Conservation (phyloP, 2,329 filamentous ascomycete species). For the Colletotrichum sp. region DNA sequence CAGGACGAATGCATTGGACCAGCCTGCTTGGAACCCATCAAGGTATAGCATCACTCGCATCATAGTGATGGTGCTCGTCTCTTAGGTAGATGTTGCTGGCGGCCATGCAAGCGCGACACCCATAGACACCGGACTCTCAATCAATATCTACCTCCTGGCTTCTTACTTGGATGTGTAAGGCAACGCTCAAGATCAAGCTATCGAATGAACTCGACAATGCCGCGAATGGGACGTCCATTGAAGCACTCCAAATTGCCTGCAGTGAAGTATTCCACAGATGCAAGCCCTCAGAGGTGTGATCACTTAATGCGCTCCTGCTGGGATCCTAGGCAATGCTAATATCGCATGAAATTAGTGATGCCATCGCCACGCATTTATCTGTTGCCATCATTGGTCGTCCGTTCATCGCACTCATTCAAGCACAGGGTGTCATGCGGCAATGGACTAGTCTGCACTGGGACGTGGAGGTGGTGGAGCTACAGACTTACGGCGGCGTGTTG, state of each 20-base stretch:
- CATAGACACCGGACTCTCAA: background rate
- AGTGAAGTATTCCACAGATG: background rate
- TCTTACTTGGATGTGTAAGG: background rate
- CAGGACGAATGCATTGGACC: background rate
- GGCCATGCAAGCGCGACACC: background rate
- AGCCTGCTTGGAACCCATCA: background rate
- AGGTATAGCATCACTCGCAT: background rate
- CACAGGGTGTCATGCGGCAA: background rate
- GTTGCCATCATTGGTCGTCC: background rate
- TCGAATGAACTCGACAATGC: fast-evolving
- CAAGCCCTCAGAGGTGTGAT: background rate
- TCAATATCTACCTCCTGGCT: background rate
- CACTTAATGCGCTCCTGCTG: background rate
- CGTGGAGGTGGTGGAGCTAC: background rate
- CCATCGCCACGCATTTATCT: background rate
- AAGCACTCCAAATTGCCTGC: background rate
- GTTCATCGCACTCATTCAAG: background rate
- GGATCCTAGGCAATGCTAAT: background rate
- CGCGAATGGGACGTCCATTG: fast-evolving
- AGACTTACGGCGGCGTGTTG: background rate
- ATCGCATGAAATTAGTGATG: background rate
- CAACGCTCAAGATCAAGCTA: background rate
- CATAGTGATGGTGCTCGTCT: background rate
- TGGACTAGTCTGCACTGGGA: background rate
- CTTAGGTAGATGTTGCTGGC: background rate